These are phyloP conservation scores for Tetrapyrgos nigripes DNA, from an alignment of 1,284 basidiomycete species.

Conservation along the genomic window DNA sequence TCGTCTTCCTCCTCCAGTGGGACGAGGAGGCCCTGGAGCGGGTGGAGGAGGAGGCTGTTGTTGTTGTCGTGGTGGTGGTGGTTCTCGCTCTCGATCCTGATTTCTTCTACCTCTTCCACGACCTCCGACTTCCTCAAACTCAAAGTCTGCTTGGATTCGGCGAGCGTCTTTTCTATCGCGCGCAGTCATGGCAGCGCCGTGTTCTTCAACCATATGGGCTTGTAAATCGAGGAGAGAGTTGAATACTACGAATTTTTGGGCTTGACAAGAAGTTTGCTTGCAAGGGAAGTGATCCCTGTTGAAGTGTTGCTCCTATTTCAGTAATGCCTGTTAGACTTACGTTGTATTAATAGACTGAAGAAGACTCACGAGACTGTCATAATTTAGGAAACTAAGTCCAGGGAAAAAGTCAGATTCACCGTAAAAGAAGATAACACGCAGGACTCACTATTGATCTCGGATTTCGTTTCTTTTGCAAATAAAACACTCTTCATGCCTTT, in stretches of 20 bases:
- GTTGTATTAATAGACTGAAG: neutral
- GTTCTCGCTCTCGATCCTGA: constrained; percentile 39
- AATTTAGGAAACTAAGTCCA: constrained; percentile 75
- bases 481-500: constrained; percentile 96
- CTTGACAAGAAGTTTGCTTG: constrained; percentile 75
- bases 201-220: constrained; percentile 90
- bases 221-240: constrained; percentile 88
- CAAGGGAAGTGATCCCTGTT: constrained; percentile 81
- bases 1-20: constrained; percentile 48
- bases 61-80: constrained; percentile 48
- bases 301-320: constrained; percentile 72
- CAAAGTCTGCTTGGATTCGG: constrained; percentile 83
- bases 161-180: constrained; percentile 82
- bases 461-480: constrained; percentile 87
- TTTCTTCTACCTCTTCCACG: constrained; percentile 52
- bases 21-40: constrained; percentile 25
- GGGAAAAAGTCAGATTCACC: constrained; percentile 11
- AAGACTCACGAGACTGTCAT: constrained; percentile 68
- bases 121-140: constrained; percentile 65
- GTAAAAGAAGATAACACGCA: constrained; percentile 2
- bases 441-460: constrained; percentile 84
- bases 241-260: constrained; percentile 96
- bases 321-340: neutral
- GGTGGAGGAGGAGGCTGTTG: constrained; percentile 28
- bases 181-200: constrained; percentile 82